phyloP scores from a whole-genome alignment of 495 filamentous ascomycete genomes.

The Aspergillus homomorphus region DNA sequence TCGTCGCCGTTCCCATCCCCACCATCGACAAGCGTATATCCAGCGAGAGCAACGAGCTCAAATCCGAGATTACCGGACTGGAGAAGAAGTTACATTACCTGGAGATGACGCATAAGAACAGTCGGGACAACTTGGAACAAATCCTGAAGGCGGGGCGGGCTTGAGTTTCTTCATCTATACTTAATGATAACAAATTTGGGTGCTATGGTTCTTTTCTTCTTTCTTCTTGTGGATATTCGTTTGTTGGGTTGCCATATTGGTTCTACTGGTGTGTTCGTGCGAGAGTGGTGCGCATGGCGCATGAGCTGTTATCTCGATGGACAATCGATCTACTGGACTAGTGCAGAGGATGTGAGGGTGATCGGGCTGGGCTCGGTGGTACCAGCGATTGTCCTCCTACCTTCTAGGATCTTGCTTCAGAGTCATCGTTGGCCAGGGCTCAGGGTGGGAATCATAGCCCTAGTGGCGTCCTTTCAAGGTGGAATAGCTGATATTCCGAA shows the following conservation, averaged over 20 bases:
- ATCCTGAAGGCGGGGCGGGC: slow-evolving; percentile 60
- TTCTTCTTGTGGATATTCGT: neutral
- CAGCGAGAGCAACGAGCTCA: slow-evolving; percentile 69
- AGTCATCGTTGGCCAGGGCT: too few species aligned
- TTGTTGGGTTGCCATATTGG: neutral
- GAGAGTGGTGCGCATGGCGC: neutral
- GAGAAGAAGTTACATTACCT: slow-evolving; percentile 92
- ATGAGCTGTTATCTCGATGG: too few species aligned
- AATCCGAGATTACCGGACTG: slow-evolving; percentile 71
- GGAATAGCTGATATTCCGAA: too few species aligned
- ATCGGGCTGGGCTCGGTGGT: too few species aligned
- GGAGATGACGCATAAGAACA: slow-evolving; percentile 93
- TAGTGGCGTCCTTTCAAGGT: too few species aligned
- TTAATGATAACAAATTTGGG: neutral
- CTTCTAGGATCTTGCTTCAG: too few species aligned
- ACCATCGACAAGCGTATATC: slow-evolving; percentile 73
- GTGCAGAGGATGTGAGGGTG: too few species aligned
- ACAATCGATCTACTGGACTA: too few species aligned
- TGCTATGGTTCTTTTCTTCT: neutral
- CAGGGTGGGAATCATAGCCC: too few species aligned
- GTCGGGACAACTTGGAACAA: slow-evolving; percentile 81
- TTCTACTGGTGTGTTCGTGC: neutral
- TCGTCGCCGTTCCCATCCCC: slow-evolving; percentile 70
- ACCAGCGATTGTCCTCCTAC: too few species aligned
- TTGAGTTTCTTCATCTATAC: slow-evolving; percentile 16